Percentiles rank a stretch among this genome's conserved stretches.
These are phyloP conservation scores for Prillingera fragicola DNA, from an alignment of 1,284 basidiomycete genomes.

Conservation along the genomic window DNA sequence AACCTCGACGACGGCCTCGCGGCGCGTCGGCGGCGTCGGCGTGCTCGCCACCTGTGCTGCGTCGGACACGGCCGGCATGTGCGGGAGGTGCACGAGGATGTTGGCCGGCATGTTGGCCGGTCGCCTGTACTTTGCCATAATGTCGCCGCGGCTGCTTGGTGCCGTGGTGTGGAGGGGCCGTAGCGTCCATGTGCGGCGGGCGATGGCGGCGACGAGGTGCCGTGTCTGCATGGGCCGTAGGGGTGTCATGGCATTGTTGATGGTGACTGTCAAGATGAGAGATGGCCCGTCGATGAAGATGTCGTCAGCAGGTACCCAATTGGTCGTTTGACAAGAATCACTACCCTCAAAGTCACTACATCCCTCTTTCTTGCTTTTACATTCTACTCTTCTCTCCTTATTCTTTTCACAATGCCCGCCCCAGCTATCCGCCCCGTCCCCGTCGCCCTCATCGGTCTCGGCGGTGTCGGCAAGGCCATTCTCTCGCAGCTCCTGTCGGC, in stretches of 20 bases:
- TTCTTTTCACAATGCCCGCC: constrained; percentile 5
- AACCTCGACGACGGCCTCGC: constrained; percentile 21
- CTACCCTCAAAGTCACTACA: neutral
- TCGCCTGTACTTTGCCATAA: too few relatives aligned
- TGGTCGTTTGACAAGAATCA: neutral
- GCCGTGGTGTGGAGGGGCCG: too few relatives aligned
- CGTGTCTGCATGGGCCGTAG: too few relatives aligned
- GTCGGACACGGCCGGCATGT: neutral
- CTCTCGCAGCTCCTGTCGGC: constrained; percentile 63
- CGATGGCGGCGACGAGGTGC: too few relatives aligned
- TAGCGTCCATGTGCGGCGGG: too few relatives aligned
- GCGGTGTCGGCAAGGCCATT: constrained; percentile 80
- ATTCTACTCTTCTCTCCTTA: neutral
- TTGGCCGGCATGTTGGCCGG: neutral
- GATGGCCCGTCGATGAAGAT: too few relatives aligned
- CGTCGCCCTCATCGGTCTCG: constrained; percentile 77
- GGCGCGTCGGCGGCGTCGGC: neutral
- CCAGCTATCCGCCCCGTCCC: constrained; percentile 31
- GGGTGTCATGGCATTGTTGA: too few relatives aligned
- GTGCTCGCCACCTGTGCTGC: neutral
- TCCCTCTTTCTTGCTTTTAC: neutral
- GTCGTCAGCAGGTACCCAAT: neutral
- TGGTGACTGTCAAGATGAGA: too few relatives aligned
- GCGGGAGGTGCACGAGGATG: neutral
- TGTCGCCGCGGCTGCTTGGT: too few relatives aligned